Conservation (phyloP, 192 early-diverging fungal species). For the Thamnidium elegans region DNA sequence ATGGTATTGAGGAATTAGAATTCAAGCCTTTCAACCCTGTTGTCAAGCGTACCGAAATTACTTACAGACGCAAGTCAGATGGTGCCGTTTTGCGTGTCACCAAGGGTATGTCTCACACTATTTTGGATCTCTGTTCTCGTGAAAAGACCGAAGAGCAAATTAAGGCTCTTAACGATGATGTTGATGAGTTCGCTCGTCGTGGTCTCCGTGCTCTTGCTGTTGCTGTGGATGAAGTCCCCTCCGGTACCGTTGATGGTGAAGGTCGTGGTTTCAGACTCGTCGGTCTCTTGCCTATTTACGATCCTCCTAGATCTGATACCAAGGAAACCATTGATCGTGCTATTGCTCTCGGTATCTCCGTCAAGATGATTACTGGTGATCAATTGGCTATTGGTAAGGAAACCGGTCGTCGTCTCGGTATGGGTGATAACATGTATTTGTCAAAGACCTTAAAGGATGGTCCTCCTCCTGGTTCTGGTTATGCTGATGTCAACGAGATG, state of each 20-base stretch:
- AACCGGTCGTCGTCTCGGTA: constrained; percentile 61
- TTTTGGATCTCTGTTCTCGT: constrained; percentile 67
- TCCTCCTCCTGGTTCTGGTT: constrained; percentile 56
- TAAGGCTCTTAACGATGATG: constrained; percentile 46
- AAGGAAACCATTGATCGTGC: constrained; percentile 77
- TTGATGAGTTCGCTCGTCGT: constrained; percentile 62
- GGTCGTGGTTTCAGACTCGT: constrained; percentile 66
- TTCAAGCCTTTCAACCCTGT: constrained; percentile 75
- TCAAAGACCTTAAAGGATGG: constrained; percentile 62
- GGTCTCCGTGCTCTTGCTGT: constrained; percentile 75
- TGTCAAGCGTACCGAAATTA: constrained; percentile 72
- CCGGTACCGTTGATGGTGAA: constrained; percentile 56
- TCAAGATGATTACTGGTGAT: constrained; percentile 96
- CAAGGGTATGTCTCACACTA: constrained; percentile 74
- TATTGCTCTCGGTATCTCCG: constrained; percentile 68
- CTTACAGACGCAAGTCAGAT: constrained; percentile 63
- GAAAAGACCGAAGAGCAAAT: constrained; percentile 62
- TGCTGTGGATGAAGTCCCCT: constrained; percentile 65
- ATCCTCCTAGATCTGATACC: constrained; percentile 74
- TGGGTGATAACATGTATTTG: constrained; percentile 73
- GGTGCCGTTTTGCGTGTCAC: constrained; percentile 62
- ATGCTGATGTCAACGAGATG: constrained; percentile 52
- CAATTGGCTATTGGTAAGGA: constrained; percentile 87
- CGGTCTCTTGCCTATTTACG: constrained; percentile 71
- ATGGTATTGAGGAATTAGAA: constrained; percentile 64